Conservation (phyloP, 352 stramenopile genomes). For the Globisporangium camurandrum region DNA sequence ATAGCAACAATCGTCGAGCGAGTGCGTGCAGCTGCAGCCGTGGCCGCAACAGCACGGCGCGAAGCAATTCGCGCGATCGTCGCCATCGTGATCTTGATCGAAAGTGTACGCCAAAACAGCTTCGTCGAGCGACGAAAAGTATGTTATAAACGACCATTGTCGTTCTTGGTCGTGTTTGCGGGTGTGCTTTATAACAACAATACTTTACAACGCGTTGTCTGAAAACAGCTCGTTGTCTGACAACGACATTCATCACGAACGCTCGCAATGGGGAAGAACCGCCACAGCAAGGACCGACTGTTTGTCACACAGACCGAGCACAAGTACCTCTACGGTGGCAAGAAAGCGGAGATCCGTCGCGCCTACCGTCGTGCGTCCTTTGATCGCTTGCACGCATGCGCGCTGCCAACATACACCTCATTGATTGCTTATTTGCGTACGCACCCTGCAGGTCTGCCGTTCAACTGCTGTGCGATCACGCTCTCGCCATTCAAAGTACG, state of each 20-base stretch:
- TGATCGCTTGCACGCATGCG: no score
- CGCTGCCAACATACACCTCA: no score
- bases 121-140: no score
- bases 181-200: no score
- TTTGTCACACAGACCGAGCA: slow-evolving; percentile 89
- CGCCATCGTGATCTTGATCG: not conserved
- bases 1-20: not conserved
- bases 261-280: slow-evolving; percentile 86
- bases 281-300: slow-evolving; percentile 85
- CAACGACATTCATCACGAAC: no score
- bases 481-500: slow-evolving; percentile 83
- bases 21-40: not conserved
- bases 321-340: slow-evolving; percentile 91
- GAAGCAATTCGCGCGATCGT: not conserved
- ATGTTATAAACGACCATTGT: no score
- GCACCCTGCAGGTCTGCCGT: slow-evolving; percentile 81
- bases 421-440: not conserved
- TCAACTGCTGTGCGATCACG: slow-evolving; percentile 97
- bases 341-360: slow-evolving; percentile 79
- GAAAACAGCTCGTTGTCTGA: no score
- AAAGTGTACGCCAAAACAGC: no score
- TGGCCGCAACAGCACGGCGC: not conserved
- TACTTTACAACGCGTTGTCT: no score
- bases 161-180: no score
- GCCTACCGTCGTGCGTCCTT: slow-evolving; percentile 70